Evolutionary conservation across 2,329 filamentous ascomycete genomes (phyloP).

Genomic region (Xylaria sp.): DNA sequence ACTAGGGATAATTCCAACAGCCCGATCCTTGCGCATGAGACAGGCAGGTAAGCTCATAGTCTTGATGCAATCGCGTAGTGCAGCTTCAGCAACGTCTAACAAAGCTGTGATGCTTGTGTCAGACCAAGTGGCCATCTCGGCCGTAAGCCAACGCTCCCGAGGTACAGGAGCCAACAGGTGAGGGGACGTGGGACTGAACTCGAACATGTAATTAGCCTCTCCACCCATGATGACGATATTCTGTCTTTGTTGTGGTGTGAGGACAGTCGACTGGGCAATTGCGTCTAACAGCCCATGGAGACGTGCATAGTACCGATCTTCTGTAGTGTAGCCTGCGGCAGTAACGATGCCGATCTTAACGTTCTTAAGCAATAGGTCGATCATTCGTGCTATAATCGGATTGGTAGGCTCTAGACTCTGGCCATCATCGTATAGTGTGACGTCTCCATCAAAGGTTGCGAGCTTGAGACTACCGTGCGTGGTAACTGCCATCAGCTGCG

Average conservation of each 20-base stretch:
- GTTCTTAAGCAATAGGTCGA: constrained; percentile 78
- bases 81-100: constrained; percentile 89
- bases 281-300: constrained; percentile 88
- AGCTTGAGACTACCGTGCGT: constrained; percentile 78
- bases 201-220: constrained; percentile 95
- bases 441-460: constrained; percentile 96
- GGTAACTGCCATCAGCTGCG: constrained; percentile 92
- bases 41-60: constrained; percentile 82
- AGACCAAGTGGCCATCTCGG: constrained; percentile 81
- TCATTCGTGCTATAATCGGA: constrained; percentile 75
- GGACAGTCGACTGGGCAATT: constrained; percentile 66
- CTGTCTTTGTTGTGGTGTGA: constrained; percentile 75
- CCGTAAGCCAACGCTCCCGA: constrained; percentile 75
- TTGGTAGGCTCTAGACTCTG: constrained; percentile 78
- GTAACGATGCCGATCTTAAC: constrained; percentile 96
- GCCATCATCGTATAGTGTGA: constrained; percentile 94
- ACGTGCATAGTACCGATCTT: constrained; percentile 84
- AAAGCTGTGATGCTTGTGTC: constrained; percentile 80
- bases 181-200: constrained; percentile 72
- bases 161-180: constrained; percentile 76
- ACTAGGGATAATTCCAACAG: constrained; percentile 79
- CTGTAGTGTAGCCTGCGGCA: constrained; percentile 92
- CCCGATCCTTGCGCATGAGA: constrained; percentile 87
- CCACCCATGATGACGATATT: constrained; percentile 93
- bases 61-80: constrained; percentile 81